These are phyloP conservation scores for Jatropha podagrica DNA, from an alignment of 441 rosid species.

Conservation along the genomic window DNA sequence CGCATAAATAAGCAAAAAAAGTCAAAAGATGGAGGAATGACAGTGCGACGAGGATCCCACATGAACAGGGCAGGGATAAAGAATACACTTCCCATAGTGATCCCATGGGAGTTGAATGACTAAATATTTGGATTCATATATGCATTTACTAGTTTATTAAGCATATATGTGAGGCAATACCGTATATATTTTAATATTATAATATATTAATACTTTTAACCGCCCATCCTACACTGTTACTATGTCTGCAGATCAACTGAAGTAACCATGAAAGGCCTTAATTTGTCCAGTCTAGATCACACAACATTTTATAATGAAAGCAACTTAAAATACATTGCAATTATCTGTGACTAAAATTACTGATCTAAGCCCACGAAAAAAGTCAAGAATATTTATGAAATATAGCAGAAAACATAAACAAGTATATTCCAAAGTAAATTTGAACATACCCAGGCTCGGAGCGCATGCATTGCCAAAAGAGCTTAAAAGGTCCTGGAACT, in stretches of 20 bases:
- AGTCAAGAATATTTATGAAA: background rate
- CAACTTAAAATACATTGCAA: background rate
- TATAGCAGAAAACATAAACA: background rate
- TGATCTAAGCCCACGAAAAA: background rate
- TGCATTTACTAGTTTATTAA: too few species aligned
- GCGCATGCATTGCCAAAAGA: constrained; percentile 90
- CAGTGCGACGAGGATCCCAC: too few species aligned
- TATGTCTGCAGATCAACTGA: background rate
- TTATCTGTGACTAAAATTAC: background rate
- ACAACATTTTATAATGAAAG: background rate
- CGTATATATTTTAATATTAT: too few species aligned
- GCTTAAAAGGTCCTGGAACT: constrained; percentile 93
- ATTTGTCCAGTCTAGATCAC: background rate
- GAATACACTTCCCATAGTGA: too few species aligned
- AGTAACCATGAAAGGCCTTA: background rate
- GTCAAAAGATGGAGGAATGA: too few species aligned
- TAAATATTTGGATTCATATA: too few species aligned
- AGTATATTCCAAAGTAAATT: background rate
- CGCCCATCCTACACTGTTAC: too few species aligned
- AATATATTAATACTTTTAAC: too few species aligned
- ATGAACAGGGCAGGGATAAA: too few species aligned
- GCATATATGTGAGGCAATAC: too few species aligned
- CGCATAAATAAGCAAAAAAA: too few species aligned
- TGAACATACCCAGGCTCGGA: constrained; percentile 90
- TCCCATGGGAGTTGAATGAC: too few species aligned